Percentiles rank a stretch among this genome's conserved stretches.
Evolutionary conservation across 2,329 filamentous ascomycete genomes (phyloP).

Genomic region (Penicillium occitanis): DNA sequence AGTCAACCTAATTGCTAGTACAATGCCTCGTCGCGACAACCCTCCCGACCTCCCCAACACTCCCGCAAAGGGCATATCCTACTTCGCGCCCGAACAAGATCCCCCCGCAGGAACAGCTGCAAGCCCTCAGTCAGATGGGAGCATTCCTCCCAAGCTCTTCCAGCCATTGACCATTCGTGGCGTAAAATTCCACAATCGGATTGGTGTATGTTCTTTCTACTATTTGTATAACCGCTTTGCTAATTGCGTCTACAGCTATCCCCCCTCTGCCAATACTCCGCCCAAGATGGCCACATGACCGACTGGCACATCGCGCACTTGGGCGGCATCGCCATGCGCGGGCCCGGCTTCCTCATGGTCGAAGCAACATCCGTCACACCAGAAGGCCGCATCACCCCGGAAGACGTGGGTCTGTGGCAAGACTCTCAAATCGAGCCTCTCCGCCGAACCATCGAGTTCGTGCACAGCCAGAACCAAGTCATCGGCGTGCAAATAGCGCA

Average conservation of each 20-base stretch:
- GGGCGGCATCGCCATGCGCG: constrained; percentile 73
- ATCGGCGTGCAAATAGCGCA: constrained; percentile 80
- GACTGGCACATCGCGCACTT: constrained; percentile 81
- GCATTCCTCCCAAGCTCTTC: constrained; percentile 57
- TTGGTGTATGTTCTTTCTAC: constrained; percentile 47
- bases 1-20: background rate
- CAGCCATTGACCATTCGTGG: constrained; percentile 58
- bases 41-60: constrained; percentile 37
- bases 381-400: constrained; percentile 77
- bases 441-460: constrained; percentile 68
- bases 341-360: constrained; percentile 70
- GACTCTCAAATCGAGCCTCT: constrained; percentile 77
- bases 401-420: constrained; percentile 66
- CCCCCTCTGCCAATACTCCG: constrained; percentile 67
- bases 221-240: background rate
- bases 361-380: constrained; percentile 76
- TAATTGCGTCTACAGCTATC: constrained; percentile 45
- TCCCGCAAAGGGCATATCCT: constrained; percentile 43
- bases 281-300: constrained; percentile 69
- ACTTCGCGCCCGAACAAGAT: constrained; percentile 41
- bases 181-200: constrained; percentile 66
- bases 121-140: constrained; percentile 42
- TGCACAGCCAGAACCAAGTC: constrained; percentile 74
- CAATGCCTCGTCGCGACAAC: constrained; percentile 15
- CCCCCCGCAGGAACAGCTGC: constrained; percentile 40